Base-by-base conservation (phyloP, 129 eudicot genomes). In the Escallonia herrerae region DNA sequence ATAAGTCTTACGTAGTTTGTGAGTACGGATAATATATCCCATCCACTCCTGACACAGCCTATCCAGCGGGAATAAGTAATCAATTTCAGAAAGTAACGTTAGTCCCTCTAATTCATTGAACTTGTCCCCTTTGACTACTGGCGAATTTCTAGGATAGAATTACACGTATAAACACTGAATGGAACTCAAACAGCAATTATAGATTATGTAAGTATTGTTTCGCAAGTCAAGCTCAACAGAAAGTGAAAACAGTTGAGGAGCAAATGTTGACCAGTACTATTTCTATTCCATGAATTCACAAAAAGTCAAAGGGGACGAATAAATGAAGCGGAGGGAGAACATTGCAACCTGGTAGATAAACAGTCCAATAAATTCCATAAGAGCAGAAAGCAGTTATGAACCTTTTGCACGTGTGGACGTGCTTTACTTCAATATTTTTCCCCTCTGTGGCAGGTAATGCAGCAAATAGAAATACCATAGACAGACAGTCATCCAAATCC, bases 1-100 rank as follows among this genome's bases (percentile, higher is more conserved):
- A 67, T 87, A 91, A 9, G 91, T 85, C 70, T 91, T 87, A 58
- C 95, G 60, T 57, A 91, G 67, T 66, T 87, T 91, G 72, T 91
- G 97, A 43, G 90, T 87, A 7, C 97, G 95, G 12, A 96, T 77
- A 9, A 91, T 77, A 69, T 82, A 91, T 12, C 90, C 97, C 79
- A 84, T 96, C 94, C 94, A 91, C 70, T 91, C 97, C 58, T 87
- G 97, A 63, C 97, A 82, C 83, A 91, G 72, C 81, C 97, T 91
- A 71, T 52, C 46, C 58, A 3, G 40, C 11, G 15, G 22, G 15
- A 7, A 22, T 22, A 22, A 22, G 33, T 22, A 22, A 22, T 22
- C 33, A 22, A 22, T 22, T 22, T 22, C 33, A 22, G 33, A 22
- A 22, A 22, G 33, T 22, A 22, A 22, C 33, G 33, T 22, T 22